phyloP scores from a whole-genome alignment of 2,329 filamentous ascomycete species.

The Nakataea oryzae region DNA sequence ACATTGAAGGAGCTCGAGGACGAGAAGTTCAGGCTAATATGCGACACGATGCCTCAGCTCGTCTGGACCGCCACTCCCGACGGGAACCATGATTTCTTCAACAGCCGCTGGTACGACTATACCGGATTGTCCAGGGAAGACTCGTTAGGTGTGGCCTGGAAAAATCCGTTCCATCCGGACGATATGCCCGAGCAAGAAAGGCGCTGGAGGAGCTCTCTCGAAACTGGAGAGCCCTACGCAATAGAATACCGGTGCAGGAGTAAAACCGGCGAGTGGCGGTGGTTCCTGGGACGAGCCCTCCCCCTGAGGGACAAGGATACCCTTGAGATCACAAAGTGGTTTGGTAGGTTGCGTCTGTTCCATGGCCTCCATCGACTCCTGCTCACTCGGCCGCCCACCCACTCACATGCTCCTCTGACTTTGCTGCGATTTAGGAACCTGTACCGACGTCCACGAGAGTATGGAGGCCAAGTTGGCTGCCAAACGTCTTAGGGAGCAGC shows the following conservation, averaged over 20 bases:
- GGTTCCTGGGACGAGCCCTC: slow-evolving; percentile 66
- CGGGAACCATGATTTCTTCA: slow-evolving; percentile 63
- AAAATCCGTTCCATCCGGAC: slow-evolving; percentile 57
- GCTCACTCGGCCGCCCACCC: neutral
- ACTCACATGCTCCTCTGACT: neutral
- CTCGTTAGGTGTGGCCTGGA: slow-evolving; percentile 54
- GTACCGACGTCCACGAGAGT: slow-evolving; percentile 68
- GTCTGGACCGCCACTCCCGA: slow-evolving; percentile 65
- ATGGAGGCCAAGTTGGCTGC: slow-evolving; percentile 58
- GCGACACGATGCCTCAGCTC: slow-evolving; percentile 61
- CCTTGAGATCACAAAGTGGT: slow-evolving; percentile 67
- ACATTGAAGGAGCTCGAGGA: slow-evolving; percentile 62
- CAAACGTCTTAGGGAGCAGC: slow-evolving; percentile 56
- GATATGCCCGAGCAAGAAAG: slow-evolving; percentile 46
- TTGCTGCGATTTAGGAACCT: slow-evolving; percentile 40
- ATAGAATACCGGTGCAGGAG: slow-evolving; percentile 62
- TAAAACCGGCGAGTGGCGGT: slow-evolving; percentile 61
- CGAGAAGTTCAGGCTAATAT: slow-evolving; percentile 64
- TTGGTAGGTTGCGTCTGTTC: slow-evolving; percentile 34
- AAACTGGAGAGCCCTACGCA: slow-evolving; percentile 57
- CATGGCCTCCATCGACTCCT: neutral
- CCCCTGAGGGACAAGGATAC: slow-evolving; percentile 56
- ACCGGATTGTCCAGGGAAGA: slow-evolving; percentile 56
- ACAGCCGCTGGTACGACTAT: slow-evolving; percentile 69
- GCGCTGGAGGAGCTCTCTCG: slow-evolving; percentile 51